Conservation (phyloP, 2,329 filamentous ascomycete genomes). For the Alternaria burnsii region DNA sequence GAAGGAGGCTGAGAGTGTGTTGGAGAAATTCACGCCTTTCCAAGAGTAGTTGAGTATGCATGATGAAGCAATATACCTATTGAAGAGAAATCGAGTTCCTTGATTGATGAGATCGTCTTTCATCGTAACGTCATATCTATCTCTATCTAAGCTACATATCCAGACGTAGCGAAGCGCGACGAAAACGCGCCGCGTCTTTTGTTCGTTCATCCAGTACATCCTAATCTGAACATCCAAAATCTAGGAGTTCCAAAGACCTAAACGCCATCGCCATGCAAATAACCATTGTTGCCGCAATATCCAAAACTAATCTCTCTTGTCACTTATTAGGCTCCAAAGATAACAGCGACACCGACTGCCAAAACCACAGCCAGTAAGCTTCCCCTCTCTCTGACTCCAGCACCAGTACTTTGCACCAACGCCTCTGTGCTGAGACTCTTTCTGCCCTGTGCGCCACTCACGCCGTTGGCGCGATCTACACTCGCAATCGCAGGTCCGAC, state of each 20-base stretch:
- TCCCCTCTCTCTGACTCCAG: constrained; percentile 24
- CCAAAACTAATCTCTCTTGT: not conserved
- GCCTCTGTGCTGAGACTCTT: constrained; percentile 32
- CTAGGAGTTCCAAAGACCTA: not conserved
- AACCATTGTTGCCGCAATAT: constrained; percentile 21
- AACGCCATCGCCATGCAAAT: constrained; percentile 17
- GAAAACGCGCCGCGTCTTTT: not conserved
- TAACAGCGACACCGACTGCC: constrained; percentile 41
- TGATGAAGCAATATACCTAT: not conserved
- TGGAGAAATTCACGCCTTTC: constrained; percentile 50
- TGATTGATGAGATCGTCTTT: not conserved
- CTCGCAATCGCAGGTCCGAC: constrained; percentile 73
- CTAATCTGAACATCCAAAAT: not conserved
- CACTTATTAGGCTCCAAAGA: constrained; percentile 32
- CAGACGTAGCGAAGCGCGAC: constrained; percentile 2
- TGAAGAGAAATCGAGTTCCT: not conserved
- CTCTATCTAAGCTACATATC: not conserved
- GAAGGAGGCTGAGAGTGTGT: constrained; percentile 37
- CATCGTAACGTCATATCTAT: not conserved
- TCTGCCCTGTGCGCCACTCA: constrained; percentile 47
- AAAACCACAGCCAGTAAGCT: constrained; percentile 42
- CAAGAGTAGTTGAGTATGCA: constrained; percentile 20
- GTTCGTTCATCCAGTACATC: not conserved
- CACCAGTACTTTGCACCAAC: constrained; percentile 27
- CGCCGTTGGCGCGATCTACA: constrained; percentile 74